phyloP scores from a whole-genome alignment of 306 rosid genomes.

The Fragaria nilgerrensis region DNA sequence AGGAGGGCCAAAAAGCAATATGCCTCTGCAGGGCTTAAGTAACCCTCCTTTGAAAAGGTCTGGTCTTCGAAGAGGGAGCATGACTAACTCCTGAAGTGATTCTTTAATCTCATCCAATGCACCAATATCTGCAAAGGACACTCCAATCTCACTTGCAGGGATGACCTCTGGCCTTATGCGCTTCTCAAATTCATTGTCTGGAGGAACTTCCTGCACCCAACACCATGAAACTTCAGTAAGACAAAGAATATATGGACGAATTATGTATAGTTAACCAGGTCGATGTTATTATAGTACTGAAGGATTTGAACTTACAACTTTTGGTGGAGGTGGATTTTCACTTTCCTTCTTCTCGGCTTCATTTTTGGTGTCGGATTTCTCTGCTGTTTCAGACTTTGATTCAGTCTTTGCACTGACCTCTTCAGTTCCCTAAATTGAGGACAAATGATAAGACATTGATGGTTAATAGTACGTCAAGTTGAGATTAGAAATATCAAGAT shows the following conservation, averaged over 20 bases:
- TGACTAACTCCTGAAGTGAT: conserved; percentile 76
- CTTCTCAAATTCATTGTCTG: conserved; percentile 84
- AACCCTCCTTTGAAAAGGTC: conserved; percentile 73
- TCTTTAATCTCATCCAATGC: conserved; percentile 70
- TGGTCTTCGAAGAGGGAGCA: conserved; percentile 88
- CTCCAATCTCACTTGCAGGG: conserved; percentile 80
- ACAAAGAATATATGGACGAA: conserved; percentile 7
- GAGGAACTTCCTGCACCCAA: conserved; percentile 56
- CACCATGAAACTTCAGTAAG: conserved; percentile 5
- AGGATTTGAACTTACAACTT: conserved; percentile 48
- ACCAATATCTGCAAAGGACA: conserved; percentile 78
- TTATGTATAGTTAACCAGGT: background rate
- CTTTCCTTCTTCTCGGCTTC: conserved; percentile 65
- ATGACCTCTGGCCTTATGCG: conserved; percentile 77
- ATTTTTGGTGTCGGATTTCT: conserved; percentile 52
- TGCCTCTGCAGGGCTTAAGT: conserved; percentile 76
- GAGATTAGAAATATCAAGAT: conserved; percentile 5
- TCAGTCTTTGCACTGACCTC: conserved; percentile 55
- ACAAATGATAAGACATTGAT: conserved; percentile 13
- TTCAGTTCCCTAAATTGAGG: conserved; percentile 46
- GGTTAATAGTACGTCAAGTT: background rate
- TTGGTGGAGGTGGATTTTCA: conserved; percentile 59
- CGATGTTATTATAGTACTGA: conserved; percentile 2
- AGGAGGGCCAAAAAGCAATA: conserved; percentile 84
- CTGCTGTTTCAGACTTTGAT: conserved; percentile 41